Conservation (phyloP, 2,329 filamentous ascomycete genomes). For the Achaetomium macrosporum region DNA sequence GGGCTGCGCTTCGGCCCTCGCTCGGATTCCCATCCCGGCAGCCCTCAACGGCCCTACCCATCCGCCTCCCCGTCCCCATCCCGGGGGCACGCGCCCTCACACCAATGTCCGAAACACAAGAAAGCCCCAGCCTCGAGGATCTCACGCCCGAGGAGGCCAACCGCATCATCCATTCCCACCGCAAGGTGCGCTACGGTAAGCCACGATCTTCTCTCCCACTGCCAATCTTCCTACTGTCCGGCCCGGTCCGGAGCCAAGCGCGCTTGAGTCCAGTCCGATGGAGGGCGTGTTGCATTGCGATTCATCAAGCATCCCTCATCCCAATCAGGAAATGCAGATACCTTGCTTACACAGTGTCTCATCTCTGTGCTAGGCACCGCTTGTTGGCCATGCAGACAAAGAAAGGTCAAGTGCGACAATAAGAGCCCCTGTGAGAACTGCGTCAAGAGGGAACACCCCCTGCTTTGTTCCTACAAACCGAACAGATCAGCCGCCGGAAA, state of each 20-base stretch:
- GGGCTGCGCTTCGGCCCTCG: slow-evolving; percentile 1
- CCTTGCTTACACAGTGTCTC: slow-evolving; percentile 3
- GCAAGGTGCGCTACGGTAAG: slow-evolving; percentile 64
- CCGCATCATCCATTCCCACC: slow-evolving; percentile 63
- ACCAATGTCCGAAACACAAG: slow-evolving; percentile 40
- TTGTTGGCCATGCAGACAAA: slow-evolving; percentile 62
- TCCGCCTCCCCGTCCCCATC: not conserved
- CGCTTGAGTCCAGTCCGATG: not conserved
- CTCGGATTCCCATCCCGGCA: slow-evolving; percentile 7
- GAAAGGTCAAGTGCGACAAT: slow-evolving; percentile 65
- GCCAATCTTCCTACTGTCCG: too few relatives aligned
- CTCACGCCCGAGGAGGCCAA: slow-evolving; percentile 60
- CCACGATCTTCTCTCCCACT: slow-evolving; percentile 15
- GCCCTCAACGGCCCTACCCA: not conserved
- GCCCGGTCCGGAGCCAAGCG: not conserved
- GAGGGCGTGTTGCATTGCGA: too few relatives aligned
- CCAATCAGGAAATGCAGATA: not conserved
- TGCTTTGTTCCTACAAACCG: slow-evolving; percentile 62
- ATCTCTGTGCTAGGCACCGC: slow-evolving; percentile 44
- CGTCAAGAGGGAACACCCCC: slow-evolving; percentile 58
- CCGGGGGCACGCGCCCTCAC: not conserved
- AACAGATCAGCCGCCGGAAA: slow-evolving; percentile 42
- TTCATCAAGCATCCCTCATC: not conserved
- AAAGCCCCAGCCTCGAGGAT: slow-evolving; percentile 47
- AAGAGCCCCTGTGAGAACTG: slow-evolving; percentile 64